phyloP scores from a whole-genome alignment of 495 filamentous ascomycete genomes.

The Aspergillus indologenus region DNA sequence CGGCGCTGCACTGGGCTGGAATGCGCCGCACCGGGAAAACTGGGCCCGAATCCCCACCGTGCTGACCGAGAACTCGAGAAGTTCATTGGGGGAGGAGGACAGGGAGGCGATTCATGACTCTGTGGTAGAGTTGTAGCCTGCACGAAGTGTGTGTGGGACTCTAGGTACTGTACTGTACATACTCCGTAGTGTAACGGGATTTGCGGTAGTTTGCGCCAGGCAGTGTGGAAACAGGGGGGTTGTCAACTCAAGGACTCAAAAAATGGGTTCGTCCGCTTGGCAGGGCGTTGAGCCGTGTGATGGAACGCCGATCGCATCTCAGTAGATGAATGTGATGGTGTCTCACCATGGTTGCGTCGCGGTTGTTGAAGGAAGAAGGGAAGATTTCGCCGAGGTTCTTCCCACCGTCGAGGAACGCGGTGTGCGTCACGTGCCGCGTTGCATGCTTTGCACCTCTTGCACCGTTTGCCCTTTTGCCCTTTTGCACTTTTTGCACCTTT shows the following conservation, averaged over 20 bases:
- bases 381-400: not conserved
- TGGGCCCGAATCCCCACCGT: not conserved
- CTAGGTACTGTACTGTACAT: no score
- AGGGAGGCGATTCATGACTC: not conserved
- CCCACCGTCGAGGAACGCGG: no score
- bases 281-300: not conserved
- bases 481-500: no score
- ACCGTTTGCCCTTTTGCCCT: no score
- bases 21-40: not conserved
- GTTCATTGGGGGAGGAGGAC: not conserved
- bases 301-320: not conserved
- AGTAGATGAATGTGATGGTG: not conserved
- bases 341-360: not conserved
- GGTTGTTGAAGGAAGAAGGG: no score
- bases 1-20: no score
- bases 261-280: not conserved
- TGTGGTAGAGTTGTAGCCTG: no score
- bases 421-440: no score
- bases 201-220: not conserved
- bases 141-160: not conserved
- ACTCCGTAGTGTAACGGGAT: no score
- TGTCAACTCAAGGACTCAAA: not conserved
- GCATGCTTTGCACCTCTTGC: no score
- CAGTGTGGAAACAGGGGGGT: not conserved
- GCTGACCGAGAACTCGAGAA: not conserved